Evolutionary conservation across 371 early-diverging fungal genomes (phyloP).

Genomic region (Fennellomyces sp.): DNA sequence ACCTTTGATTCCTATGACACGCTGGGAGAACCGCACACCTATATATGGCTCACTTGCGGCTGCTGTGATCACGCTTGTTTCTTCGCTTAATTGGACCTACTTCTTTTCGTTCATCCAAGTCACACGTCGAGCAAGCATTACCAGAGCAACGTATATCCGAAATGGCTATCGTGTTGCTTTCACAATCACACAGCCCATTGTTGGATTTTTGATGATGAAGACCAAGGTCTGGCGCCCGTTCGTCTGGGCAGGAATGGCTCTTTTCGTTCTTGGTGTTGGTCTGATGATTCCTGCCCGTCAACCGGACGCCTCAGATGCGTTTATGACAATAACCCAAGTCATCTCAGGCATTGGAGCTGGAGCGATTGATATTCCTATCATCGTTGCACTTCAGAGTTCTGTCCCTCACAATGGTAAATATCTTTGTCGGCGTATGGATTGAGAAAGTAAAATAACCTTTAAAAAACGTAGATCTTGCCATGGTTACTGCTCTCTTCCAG

Average conservation of each 20-base stretch:
- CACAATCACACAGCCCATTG: constrained; percentile 27
- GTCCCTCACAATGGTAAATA: constrained; percentile 36
- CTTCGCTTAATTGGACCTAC: constrained; percentile 43
- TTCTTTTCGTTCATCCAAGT: constrained; percentile 45
- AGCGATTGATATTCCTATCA: constrained; percentile 32
- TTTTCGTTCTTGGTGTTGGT: constrained; percentile 46
- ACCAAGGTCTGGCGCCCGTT: constrained; percentile 50
- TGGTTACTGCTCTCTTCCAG: constrained; percentile 28
- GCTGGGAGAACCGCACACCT: constrained; percentile 42
- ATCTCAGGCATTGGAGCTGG: constrained; percentile 46
- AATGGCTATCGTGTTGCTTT: constrained; percentile 40
- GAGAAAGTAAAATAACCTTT: too few relatives aligned
- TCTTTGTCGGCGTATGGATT: too few relatives aligned
- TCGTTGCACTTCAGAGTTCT: constrained; percentile 40
- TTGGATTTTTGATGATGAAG: constrained; percentile 38
- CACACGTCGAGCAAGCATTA: constrained; percentile 33
- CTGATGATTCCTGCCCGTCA: constrained; percentile 49
- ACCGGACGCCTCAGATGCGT: constrained; percentile 27
- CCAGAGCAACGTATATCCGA: constrained; percentile 32
- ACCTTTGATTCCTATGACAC: constrained; percentile 46
- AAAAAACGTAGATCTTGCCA: constrained; percentile 31
- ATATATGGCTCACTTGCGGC: constrained; percentile 42
- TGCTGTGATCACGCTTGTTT: constrained; percentile 45
- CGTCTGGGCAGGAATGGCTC: constrained; percentile 62
- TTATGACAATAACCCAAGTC: constrained; percentile 37